A percentile compares a stretch with the other conserved stretches of the same genome.
Conservation (phyloP, 768 basidiomycete species). For the Polyporus arcularius region DNA sequence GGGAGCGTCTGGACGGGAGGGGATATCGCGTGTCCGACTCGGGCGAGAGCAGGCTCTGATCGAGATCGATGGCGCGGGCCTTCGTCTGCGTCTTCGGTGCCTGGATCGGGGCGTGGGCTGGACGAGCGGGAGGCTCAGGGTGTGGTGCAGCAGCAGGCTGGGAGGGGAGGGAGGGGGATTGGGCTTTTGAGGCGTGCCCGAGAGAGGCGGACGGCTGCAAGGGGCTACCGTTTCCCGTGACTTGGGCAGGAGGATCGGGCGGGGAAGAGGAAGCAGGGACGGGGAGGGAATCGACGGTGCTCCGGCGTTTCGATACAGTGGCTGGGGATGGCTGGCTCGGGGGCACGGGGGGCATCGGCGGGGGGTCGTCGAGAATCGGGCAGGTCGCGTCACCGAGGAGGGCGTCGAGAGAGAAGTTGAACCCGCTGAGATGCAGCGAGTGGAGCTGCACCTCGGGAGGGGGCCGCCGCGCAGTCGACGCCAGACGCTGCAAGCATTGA, state of each 20-base stretch:
- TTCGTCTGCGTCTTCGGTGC: slow-evolving; percentile 7
- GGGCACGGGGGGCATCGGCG: not conserved
- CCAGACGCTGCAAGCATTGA: not conserved
- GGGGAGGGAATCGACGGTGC: not conserved
- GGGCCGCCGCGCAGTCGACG: not conserved
- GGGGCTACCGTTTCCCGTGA: not conserved
- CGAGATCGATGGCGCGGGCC: slow-evolving; percentile 10
- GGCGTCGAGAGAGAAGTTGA: slow-evolving; percentile 17
- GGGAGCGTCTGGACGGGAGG: slow-evolving; percentile 15
- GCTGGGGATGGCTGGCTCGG: not conserved
- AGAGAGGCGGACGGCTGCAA: not conserved
- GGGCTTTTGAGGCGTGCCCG: not conserved
- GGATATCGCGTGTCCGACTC: slow-evolving; percentile 20
- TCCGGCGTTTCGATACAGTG: not conserved
- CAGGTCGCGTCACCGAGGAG: not conserved
- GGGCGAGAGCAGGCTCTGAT: slow-evolving; percentile 16
- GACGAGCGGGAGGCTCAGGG: not conserved
- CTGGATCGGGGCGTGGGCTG: not conserved
- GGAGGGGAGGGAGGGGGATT: not conserved
- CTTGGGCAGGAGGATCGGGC: not conserved
- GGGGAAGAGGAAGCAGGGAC: not conserved
- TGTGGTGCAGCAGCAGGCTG: not conserved
- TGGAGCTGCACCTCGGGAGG: slow-evolving; percentile 9
- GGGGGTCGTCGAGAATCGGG: not conserved
- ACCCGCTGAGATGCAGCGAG: slow-evolving; percentile 19